Evolutionary conservation across 495 filamentous ascomycete species (phyloP).

Genomic region (Penicillium bialowiezense): DNA sequence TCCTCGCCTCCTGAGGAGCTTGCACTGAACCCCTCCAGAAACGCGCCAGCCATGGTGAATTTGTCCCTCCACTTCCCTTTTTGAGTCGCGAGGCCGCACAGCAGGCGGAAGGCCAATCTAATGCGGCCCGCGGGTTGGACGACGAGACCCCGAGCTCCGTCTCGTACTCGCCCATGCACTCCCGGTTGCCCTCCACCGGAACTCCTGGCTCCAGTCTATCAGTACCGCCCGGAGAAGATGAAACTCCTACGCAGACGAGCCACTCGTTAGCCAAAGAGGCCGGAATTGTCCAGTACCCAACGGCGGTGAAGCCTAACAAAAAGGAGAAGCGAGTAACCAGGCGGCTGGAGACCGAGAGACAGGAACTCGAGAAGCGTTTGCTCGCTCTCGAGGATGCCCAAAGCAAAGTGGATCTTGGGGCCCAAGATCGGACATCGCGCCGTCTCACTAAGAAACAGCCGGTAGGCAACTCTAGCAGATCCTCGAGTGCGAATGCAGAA

Average conservation of each 20-base stretch:
- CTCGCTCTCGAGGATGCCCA: constrained; percentile 32
- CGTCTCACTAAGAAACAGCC: constrained; percentile 42
- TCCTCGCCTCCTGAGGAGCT: neutral
- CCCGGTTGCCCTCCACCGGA: constrained; percentile 15
- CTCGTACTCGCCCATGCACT: constrained; percentile 15
- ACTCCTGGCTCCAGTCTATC: constrained; percentile 21
- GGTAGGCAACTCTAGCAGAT: constrained; percentile 27
- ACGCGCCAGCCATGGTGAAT: constrained; percentile 11
- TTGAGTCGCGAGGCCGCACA: constrained; percentile 1
- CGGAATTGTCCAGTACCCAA: constrained; percentile 17
- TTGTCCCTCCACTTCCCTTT: neutral
- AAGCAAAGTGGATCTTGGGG: constrained; percentile 12
- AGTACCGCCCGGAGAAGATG: constrained; percentile 14
- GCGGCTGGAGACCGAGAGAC: constrained; percentile 37
- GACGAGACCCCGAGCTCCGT: constrained; percentile 19
- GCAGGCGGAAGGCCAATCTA: constrained; percentile 1
- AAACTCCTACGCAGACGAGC: neutral
- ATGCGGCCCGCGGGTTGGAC: constrained; percentile 2
- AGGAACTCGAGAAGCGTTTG: constrained; percentile 37
- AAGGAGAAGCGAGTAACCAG: constrained; percentile 36
- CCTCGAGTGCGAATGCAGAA: constrained; percentile 31
- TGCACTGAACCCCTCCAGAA: constrained; percentile 19
- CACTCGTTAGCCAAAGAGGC: neutral
- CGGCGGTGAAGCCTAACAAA: constrained; percentile 14
- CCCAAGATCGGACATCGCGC: constrained; percentile 24